Conservation (phyloP, 1,284 basidiomycete species). For the Trichosporon asahii region DNA sequence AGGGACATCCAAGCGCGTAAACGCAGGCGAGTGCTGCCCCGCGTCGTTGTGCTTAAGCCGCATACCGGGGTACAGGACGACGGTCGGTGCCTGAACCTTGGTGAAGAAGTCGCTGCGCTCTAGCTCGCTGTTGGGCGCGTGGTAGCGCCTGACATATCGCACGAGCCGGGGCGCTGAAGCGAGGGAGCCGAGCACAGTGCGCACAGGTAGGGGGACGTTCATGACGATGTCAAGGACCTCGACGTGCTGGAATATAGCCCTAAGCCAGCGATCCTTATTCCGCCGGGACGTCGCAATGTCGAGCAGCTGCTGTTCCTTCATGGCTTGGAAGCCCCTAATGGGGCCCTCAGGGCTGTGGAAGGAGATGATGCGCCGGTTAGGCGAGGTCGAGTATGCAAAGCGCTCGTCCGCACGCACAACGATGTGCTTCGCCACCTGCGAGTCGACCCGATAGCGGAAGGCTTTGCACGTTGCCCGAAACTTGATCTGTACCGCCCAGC, state of each 20-base stretch:
- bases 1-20: background rate
- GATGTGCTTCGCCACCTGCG: background rate
- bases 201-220: background rate
- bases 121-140: background rate
- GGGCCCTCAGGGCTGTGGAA: background rate
- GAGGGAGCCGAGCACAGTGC: background rate
- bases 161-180: background rate
- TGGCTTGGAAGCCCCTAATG: background rate
- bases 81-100: background rate
- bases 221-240: background rate
- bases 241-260: background rate
- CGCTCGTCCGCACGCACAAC: background rate
- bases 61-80: background rate
- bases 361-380: background rate
- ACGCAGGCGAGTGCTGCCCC: background rate
- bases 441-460: background rate
- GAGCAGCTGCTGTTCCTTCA: background rate
- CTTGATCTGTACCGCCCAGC: background rate
- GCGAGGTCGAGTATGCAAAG: background rate
- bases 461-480: background rate
- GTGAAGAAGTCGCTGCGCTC: conserved; percentile 5
- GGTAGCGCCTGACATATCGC: background rate
- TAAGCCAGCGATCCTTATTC: background rate
- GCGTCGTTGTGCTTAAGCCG: background rate
- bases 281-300: background rate